Evolutionary conservation across 2,329 filamentous ascomycete genomes (phyloP), one percentile per base, ranked within the genome.

Genomic region (Claviceps pazoutovae): DNA sequence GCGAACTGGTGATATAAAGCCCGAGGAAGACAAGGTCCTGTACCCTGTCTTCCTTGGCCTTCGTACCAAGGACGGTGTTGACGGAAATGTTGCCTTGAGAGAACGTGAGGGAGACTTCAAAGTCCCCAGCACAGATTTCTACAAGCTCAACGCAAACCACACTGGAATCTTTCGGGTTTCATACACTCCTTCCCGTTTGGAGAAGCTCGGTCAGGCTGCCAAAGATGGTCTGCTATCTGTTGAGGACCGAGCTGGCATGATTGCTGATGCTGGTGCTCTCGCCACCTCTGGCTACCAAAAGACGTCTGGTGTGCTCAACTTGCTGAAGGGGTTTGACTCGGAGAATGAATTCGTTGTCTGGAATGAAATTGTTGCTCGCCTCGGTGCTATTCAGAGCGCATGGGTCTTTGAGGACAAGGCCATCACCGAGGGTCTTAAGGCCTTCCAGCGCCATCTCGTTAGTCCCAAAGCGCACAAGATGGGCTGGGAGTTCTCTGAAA

Each of bases 141-240:
- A 86, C 81, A 97, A 97, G 76, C 74, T 97, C 55, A 97, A 97
- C 64, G 89, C 91, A 16, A 89, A 96, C 64, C 91, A 96, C 68
- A 90, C 88, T 21, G 87, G 87, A 57, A 83, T 96, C 56, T 97
- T 94, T 74, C 83, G 91, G 54, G 96, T 90, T 0, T 87, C 84
- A 0, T 97, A 97, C 71, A 76, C 82, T 2, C 84, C 88, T 2
- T 84, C 88, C 61, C 84, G 91, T 38, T 78, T 97, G 45, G 76
- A 82, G 59, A 95, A 95, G 74, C 83, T 97, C 39, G 91, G 91
- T 26, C 72, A 88, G 63, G 88, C 90, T 51, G 91, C 89, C 46
- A 93, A 86, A 68, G 62, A 62, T 0, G 66, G 65, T 14, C 75
- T 90, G 9, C 73, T 97, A 51, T 84, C 81, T 11, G 88, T 95